Conservation (phyloP, 345 rosid species). For the Citrus glauca region DNA sequence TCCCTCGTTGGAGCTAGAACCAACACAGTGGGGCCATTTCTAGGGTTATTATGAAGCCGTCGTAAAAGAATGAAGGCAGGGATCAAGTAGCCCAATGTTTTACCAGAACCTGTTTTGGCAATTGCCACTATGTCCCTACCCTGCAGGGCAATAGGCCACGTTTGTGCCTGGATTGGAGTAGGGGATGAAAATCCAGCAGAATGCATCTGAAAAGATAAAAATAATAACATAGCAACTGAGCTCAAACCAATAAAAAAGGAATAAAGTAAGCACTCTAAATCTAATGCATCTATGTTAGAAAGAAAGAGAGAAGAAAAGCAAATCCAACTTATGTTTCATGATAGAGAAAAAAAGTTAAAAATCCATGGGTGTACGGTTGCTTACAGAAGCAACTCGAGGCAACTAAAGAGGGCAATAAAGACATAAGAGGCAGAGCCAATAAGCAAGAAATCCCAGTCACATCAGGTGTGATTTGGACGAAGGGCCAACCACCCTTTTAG, state of each 20-base stretch:
- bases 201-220: conserved; percentile 52
- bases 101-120: conserved; percentile 99
- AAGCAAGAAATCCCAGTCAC: conserved; percentile 65
- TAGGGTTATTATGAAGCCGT: conserved; percentile 60
- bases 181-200: conserved; percentile 88
- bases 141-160: conserved; percentile 96
- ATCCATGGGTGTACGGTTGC: conserved; percentile 53
- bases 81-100: conserved; percentile 93
- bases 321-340: conserved; percentile 3
- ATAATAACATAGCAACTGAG: conserved; percentile 7
- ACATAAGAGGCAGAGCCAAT: conserved; percentile 67
- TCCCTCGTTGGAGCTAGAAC: conserved; percentile 96
- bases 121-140: conserved; percentile 90
- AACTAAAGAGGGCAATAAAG: conserved; percentile 69
- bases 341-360: conserved; percentile 16
- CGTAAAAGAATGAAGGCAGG: conserved; percentile 89
- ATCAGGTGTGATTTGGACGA: conserved; percentile 75
- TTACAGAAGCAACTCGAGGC: conserved; percentile 87
- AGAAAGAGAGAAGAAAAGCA: conserved; percentile 1
- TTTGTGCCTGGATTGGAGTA: conserved; percentile 98
- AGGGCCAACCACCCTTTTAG: conserved; percentile 69
- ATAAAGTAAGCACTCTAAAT: neutral
- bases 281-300: neutral
- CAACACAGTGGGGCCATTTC: conserved; percentile 82
- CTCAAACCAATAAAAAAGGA: neutral